Evolutionary conservation across 805 yeast genomes (phyloP).

Genomic region (Zygosaccharomyces kombuchaensis): DNA sequence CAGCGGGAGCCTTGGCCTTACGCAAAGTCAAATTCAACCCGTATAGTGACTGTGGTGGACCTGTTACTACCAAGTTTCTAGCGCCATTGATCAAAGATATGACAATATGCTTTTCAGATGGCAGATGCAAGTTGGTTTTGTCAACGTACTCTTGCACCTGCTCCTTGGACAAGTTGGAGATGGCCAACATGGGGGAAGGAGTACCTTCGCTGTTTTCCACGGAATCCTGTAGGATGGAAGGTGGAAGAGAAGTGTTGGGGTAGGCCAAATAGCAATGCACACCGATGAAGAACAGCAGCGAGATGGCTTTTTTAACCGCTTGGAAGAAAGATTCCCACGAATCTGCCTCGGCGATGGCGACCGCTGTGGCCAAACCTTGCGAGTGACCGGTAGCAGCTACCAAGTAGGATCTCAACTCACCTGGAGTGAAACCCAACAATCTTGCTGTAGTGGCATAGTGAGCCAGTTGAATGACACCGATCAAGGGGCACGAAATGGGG

Average conservation of each 20-base stretch:
- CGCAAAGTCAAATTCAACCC: conserved; percentile 91
- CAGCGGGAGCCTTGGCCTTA: conserved; percentile 91
- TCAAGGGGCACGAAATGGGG: conserved; percentile 95
- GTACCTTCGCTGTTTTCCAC: conserved; percentile 91
- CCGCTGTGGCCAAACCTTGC: conserved; percentile 88
- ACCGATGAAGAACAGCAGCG: conserved; percentile 88
- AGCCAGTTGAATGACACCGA: conserved; percentile 90
- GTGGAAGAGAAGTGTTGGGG: conserved; percentile 93
- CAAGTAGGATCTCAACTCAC: conserved; percentile 67
- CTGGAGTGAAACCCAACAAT: conserved; percentile 82
- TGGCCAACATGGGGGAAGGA: conserved; percentile 96
- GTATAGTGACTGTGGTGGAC: conserved; percentile 96
- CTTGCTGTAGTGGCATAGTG: conserved; percentile 88
- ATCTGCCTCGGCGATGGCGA: conserved; percentile 77
- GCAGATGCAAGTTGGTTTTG: conserved; percentile 89
- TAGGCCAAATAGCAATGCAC: conserved; percentile 84
- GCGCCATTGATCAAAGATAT: conserved; percentile 94
- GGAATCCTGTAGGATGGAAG: conserved; percentile 87
- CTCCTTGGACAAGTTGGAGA: conserved; percentile 76
- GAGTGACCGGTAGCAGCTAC: conserved; percentile 85
- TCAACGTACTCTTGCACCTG: conserved; percentile 78
- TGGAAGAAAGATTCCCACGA: conserved; percentile 80
- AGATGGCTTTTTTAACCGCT: conserved; percentile 71
- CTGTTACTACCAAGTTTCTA: conserved; percentile 89
- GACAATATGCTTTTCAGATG: conserved; percentile 83